Evolutionary conservation across 805 yeast species (phyloP).

Genomic region (Millerago galiae): DNA sequence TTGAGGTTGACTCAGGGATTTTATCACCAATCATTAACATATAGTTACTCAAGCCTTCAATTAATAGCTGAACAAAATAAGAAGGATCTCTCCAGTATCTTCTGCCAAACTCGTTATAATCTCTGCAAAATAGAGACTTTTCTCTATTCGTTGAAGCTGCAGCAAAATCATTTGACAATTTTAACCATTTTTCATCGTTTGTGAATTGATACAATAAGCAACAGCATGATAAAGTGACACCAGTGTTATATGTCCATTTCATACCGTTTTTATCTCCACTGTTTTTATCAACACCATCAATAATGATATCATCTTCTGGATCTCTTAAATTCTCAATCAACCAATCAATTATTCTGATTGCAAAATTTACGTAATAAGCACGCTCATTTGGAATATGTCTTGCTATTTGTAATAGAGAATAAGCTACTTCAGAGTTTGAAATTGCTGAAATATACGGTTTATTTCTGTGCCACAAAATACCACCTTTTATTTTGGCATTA

Average conservation of each 20-base stretch:
- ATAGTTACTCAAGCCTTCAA: slow-evolving; percentile 67
- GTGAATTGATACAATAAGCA: slow-evolving; percentile 45
- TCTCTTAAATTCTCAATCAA: slow-evolving; percentile 46
- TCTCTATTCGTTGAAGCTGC: slow-evolving; percentile 53
- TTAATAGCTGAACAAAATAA: slow-evolving; percentile 54
- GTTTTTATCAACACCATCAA: slow-evolving; percentile 49
- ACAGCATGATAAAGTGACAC: slow-evolving; percentile 54
- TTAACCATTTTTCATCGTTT: slow-evolving; percentile 42
- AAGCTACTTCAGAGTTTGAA: slow-evolving; percentile 62
- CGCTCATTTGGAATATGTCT: slow-evolving; percentile 44
- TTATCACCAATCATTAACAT: slow-evolving; percentile 39
- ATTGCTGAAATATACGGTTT: slow-evolving; percentile 58
- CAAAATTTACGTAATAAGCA: slow-evolving; percentile 45
- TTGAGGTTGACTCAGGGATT: slow-evolving; percentile 28
- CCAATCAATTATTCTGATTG: slow-evolving; percentile 56
- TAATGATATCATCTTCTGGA: slow-evolving; percentile 45
- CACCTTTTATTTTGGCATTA: slow-evolving; percentile 36
- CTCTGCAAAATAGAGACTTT: slow-evolving; percentile 56
- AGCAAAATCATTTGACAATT: slow-evolving; percentile 30
- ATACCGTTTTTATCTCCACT: slow-evolving; percentile 39
- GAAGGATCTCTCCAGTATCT: slow-evolving; percentile 62
- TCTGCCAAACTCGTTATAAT: slow-evolving; percentile 37
- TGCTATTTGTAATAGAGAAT: slow-evolving; percentile 53
- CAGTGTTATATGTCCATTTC: slow-evolving; percentile 65
- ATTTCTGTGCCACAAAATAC: slow-evolving; percentile 60